These are phyloP conservation scores for Ilex paraguariensis DNA, from an alignment of 305 asterid genomes.

Conservation along the genomic window DNA sequence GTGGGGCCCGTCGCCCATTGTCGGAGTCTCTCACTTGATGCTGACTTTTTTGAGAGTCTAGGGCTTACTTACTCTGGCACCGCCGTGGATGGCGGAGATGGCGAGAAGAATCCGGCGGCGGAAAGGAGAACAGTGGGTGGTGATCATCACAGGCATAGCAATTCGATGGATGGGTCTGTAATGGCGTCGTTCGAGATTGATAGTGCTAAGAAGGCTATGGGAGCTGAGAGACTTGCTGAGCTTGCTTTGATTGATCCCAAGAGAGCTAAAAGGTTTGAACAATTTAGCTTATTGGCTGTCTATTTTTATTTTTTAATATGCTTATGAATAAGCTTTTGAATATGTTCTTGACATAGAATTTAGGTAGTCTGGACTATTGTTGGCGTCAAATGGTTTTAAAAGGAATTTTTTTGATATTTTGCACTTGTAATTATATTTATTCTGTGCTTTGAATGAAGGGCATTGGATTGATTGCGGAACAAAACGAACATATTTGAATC, in stretches of 20 bases:
- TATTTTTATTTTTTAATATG: too few relatives aligned
- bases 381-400: too few relatives aligned
- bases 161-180: slow-evolving; percentile 75
- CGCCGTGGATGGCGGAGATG: neutral
- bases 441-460: too few relatives aligned
- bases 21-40: slow-evolving; percentile 86
- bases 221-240: slow-evolving; percentile 69
- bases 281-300: neutral
- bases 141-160: slow-evolving; percentile 58
- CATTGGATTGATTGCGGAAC: too few relatives aligned
- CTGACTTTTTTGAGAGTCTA: slow-evolving; percentile 56
- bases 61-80: neutral
- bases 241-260: slow-evolving; percentile 89
- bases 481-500: too few relatives aligned
- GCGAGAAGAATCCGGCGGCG: slow-evolving; percentile 2
- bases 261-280: slow-evolving; percentile 78
- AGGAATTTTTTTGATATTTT: too few relatives aligned
- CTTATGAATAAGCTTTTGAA: too few relatives aligned
- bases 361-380: too few relatives aligned
- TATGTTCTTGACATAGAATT: too few relatives aligned
- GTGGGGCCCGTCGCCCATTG: slow-evolving; percentile 31
- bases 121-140: slow-evolving; percentile 17
- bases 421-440: too few relatives aligned
- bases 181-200: slow-evolving; percentile 75
- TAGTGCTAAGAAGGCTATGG: slow-evolving; percentile 56